A percentile compares a stretch with the other conserved stretches of the same genome.
Conservation (phyloP, 1,139 yeast genomes). For the Chernovozyma aurita region DNA sequence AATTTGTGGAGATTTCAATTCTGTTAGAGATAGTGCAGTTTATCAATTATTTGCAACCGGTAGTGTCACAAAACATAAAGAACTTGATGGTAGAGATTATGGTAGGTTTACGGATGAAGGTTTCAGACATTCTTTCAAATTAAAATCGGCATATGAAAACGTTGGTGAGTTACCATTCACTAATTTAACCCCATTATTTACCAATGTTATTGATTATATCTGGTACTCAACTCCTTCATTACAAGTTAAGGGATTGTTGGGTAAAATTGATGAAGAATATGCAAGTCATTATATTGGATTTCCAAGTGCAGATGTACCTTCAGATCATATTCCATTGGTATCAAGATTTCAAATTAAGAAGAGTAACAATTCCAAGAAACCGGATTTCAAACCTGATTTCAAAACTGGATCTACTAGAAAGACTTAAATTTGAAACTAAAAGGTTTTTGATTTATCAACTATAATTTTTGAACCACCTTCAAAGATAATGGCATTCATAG, state of each 20-base stretch:
- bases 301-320: conserved; percentile 91
- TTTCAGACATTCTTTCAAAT: conserved; percentile 71
- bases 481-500: too few relatives aligned
- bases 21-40: conserved; percentile 83
- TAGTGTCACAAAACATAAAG: conserved; percentile 65
- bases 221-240: conserved; percentile 85
- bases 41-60: conserved; percentile 86
- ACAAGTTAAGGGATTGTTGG: conserved; percentile 81
- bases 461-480: too few relatives aligned
- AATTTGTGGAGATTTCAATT: conserved; percentile 95
- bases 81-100: conserved; percentile 81
- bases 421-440: conserved; percentile 24
- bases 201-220: conserved; percentile 89
- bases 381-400: conserved; percentile 51
- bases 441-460: too few relatives aligned
- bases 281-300: conserved; percentile 77
- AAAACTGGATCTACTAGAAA: conserved; percentile 48
- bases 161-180: conserved; percentile 93
- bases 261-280: conserved; percentile 77
- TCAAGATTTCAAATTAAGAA: conserved; percentile 73
- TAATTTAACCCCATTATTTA: conserved; percentile 88
- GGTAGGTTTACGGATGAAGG: conserved; percentile 92
- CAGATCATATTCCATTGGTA: conserved; percentile 87
- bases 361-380: conserved; percentile 24
- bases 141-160: conserved; percentile 80